Evolutionary conservation across 768 basidiomycete species (phyloP), one percentile per base, ranked within the genome.

Genomic region (Tremella yokohamensis): DNA sequence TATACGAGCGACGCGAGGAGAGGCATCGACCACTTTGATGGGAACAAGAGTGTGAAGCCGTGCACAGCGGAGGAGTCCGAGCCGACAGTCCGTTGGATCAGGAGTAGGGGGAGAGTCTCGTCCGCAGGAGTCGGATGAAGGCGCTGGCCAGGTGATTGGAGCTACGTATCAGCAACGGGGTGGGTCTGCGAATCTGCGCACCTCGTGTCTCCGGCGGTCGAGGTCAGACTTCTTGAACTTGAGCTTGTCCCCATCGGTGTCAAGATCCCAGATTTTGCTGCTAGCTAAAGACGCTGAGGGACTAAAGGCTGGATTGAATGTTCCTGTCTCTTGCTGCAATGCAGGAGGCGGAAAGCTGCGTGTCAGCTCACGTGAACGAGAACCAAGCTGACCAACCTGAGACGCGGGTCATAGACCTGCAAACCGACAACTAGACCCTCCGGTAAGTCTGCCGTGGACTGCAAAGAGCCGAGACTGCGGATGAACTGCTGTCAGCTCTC

Each of bases 21-120:
- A 0, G 92, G 81, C 86, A 91, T 94, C 0, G 83, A 82, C 91
- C 92, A 98, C 12, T 90, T 91, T 1, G 84, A 80, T 2, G 94
- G 94, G 29, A 94, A 74, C 47, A 96, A 80, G 8, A 99, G 78
- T 8, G 86, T 90, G 87, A 89, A 96, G 39, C 93, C 92, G 66
- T 91, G 85, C 26, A 90, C 78, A 1, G 81, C 79, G 62, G 80
- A 79, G 11, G 29, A 34, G 29, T 11, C 29, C 6, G 29, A 34
- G 29, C 29, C 29, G 49, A 89, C 67, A 9, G 89, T 86, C 19
- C 84, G 84, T 70, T 92, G 90, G 7, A 93, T 83, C 47, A 99
- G 82, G 40, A 97, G 76, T 51, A 92, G 76, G 1, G 93, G 91
- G 15, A 97, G 79, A 16, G 88, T 85, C 72, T 89, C 85, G 72